Base-by-base conservation (phyloP, 306 rosid genomes). In the Canavalia ensiformis region DNA sequence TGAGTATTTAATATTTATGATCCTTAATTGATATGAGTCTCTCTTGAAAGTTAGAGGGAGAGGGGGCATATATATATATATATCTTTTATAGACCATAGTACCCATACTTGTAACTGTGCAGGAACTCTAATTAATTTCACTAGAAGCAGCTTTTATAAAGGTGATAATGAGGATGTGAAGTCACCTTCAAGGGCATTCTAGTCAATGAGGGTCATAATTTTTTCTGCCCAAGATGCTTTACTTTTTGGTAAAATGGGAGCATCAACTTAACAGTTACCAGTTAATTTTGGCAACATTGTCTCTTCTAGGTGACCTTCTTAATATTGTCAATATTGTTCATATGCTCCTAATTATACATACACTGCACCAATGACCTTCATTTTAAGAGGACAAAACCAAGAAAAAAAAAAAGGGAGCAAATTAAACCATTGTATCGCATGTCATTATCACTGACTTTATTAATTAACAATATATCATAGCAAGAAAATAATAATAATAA, bases 101-200 rank as follows among this genome's bases (percentile, higher is more conserved):
- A 58, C 93, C 93, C 90, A 80, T 76, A 47, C 69, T 69, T 73
- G 81, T 37, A 51, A 58, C 71, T 64, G 84, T 79, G 78, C 83
- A 50, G 76, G 33, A 42, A 13, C 78, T 33, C 75, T 39, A 71
- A 85, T 89, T 85, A 86, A 85, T 88, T 90, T 84, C 81, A 65
- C 76, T 62, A 13, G 88, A 90, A 79, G 90, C 97, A 89, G 97
- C 95, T 91, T 94, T 94, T 89, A 73, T 87, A 94, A 94, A 92
- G 97, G 90, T 76, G 84, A 80, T 84, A 88, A 72, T 87, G 90
- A 84, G 89, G 97, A 91, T 92, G 95, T 79, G 81, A 90, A 80
- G 98, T 94, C 97, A 84, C 95, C 71, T 59, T 92, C 97, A 91
- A 77, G 92, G 98, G 94, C 50, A 92, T 50, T 73, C n/a, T 83